phyloP scores from a whole-genome alignment of 495 filamentous ascomycete genomes.

The Aspergillus olivimuriae region DNA sequence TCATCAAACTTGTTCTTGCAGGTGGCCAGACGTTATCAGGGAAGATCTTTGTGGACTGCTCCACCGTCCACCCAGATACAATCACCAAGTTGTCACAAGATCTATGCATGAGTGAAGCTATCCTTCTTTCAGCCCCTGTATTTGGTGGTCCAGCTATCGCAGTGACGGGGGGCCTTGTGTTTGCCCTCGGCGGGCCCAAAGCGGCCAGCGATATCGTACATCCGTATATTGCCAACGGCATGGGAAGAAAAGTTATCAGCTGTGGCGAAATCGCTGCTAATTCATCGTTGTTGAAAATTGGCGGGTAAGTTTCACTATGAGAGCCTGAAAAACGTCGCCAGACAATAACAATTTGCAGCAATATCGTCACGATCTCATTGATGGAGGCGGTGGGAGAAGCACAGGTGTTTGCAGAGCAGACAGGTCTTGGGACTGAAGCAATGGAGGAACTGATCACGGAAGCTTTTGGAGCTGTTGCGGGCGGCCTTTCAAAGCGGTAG shows the following conservation, averaged over 20 bases:
- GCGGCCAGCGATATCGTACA: slow-evolving; percentile 5
- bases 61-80: slow-evolving; percentile 20
- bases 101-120: slow-evolving; percentile 8
- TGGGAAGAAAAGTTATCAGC: slow-evolving; percentile 17
- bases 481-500: not conserved
- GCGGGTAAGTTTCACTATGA: not conserved
- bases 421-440: slow-evolving; percentile 22
- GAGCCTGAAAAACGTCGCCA: not conserved
- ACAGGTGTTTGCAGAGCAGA: slow-evolving; percentile 33
- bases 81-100: slow-evolving; percentile 5
- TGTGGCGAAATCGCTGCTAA: slow-evolving; percentile 14
- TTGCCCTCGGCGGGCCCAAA: slow-evolving; percentile 12
- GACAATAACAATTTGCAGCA: not conserved
- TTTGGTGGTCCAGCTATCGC: slow-evolving; percentile 20
- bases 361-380: slow-evolving; percentile 13
- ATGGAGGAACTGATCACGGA: slow-evolving; percentile 24
- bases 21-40: not conserved
- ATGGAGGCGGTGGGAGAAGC: slow-evolving; percentile 28
- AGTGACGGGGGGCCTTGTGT: slow-evolving; percentile 15
- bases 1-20: slow-evolving; percentile 3
- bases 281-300: slow-evolving; percentile 15
- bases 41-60: slow-evolving; percentile 24
- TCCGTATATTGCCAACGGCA: slow-evolving; percentile 15
- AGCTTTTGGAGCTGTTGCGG: not conserved
- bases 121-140: slow-evolving; percentile 18